Evolutionary conservation across 495 filamentous ascomycete genomes (phyloP), one percentile per base, ranked within the genome.

Genomic region (Hypoxylon lienhwacheense): DNA sequence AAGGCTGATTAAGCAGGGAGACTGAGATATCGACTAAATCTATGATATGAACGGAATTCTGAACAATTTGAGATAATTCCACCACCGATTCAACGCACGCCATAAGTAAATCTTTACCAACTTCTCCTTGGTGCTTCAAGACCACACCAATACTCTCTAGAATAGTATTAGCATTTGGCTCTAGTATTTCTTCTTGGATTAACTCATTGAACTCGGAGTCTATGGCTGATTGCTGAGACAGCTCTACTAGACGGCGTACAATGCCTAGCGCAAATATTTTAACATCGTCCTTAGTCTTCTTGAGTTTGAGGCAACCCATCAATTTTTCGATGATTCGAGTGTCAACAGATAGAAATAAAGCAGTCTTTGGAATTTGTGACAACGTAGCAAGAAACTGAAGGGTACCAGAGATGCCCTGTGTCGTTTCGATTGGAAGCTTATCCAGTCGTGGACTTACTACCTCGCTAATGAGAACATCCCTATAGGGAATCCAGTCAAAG

Each of bases 271-370:
- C 80, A 65, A 88, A 96, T 0, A 87, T 64, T 57, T 91, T 92
- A 53, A 97, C 92, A 47, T 91, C 85, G 55, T 96, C 90, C 64
- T 91, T 95, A 5, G 86, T 82, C 28, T 87, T 92, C 32, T 83
- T 80, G 4, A 88, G 77, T 1, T 74, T 77, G 10, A 97, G 69
- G 61, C 84, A 87, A 51, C 89, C 84, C 29, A 88, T 77, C 32
- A 96, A 68, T 57, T 83, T 85, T 5, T 73, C 74, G 20, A 97
- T 63, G 22, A 95, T 75, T 20, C 75, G 66, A 14, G 74, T 63
- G 56, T 95, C 85, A 48, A 83, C 69, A 1, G 79, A 74, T 12
- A 98, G 74, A 63, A 90, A 88, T 34, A 84, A 64, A 1, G 85
- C 84, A 0, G 83, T 84, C 53, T 80, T 77, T 0, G 81, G 73